Base-by-base conservation (phyloP, 495 filamentous ascomycete species). In the Bathelium albidoporum region DNA sequence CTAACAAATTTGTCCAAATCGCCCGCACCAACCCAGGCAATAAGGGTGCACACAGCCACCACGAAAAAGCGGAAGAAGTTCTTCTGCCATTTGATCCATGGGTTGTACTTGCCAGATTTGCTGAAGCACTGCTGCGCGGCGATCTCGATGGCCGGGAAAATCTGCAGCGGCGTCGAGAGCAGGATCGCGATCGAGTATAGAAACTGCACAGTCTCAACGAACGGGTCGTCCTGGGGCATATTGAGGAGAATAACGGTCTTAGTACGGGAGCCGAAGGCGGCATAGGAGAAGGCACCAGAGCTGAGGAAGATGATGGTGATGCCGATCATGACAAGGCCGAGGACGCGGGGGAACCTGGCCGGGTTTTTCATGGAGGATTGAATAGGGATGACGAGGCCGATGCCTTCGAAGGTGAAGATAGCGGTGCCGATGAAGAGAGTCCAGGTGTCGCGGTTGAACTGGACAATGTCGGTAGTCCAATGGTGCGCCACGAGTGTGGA, bases 351-450 rank as follows among this genome's bases (percentile, higher is more conserved):
- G 68, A 87, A 87, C 20, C 80, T 77, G 49, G 85, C 70, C 0
- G 85, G 85, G 36, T 83, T 67, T 24, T 77, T 76, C 85, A 87
- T 87, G 32, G 80, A 82, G 11, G 80, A 81, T 67, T 86, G 83
- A 59, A 87, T 87, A 0, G 85, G 85, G 0, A 87, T 73, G 61
- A 87, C 82, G 20, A 87, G 77, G 2, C 85, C 85, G 31, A 87
- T 87, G 24, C 85, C 85, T 71, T 87, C 85, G 61, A 86, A 87
- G 1, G 84, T 85, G 71, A 87, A 87, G 71, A 87, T 86, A 1
- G 83, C 79, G 2, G 82, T 77, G 60, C 85, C 85, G 59, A 87
- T 76, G 45, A 82, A 86, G 18, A 87, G 74, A 0, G 85, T 86
- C 69, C 83, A 87, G 32, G 76, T 74, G 14, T 73, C 70, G 0